Evolutionary conservation across 768 basidiomycete genomes (phyloP).

Genomic region (Termitomyces sp.): DNA sequence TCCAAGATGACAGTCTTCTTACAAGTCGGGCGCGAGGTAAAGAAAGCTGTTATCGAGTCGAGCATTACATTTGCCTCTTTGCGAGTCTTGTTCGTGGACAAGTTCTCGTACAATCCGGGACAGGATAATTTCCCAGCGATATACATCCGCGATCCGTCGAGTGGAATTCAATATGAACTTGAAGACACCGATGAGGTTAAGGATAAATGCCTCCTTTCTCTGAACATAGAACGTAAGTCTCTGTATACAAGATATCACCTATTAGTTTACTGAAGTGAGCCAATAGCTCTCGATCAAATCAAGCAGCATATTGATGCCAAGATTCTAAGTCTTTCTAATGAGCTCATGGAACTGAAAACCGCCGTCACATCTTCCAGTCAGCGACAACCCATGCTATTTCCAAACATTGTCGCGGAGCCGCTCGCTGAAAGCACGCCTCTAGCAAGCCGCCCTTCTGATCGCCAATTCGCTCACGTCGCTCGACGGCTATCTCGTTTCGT

Average conservation of each 20-base stretch:
- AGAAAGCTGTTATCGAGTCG: conserved; percentile 74
- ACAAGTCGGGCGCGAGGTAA: conserved; percentile 87
- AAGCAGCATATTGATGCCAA: conserved; percentile 96
- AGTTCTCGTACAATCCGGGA: conserved; percentile 91
- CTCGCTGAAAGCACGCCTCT: conserved; percentile 66
- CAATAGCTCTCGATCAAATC: conserved; percentile 91
- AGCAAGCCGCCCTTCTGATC: conserved; percentile 66
- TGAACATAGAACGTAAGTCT: conserved; percentile 93
- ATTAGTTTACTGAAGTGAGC: background rate
- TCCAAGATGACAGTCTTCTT: conserved; percentile 74
- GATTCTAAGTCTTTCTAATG: conserved; percentile 79
- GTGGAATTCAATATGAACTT: conserved; percentile 92
- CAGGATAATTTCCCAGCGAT: conserved; percentile 93
- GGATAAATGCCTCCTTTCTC: conserved; percentile 81
- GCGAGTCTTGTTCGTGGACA: conserved; percentile 88
- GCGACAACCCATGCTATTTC: conserved; percentile 45
- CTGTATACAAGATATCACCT: background rate
- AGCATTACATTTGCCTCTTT: conserved; percentile 70
- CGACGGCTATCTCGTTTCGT: conserved; percentile 73
- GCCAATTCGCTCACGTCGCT: conserved; percentile 70
- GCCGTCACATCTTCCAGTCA: conserved; percentile 49
- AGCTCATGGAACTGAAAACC: conserved; percentile 84
- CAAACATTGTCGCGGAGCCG: conserved; percentile 49
- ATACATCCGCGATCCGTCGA: conserved; percentile 89
- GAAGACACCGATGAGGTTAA: conserved; percentile 93